Evolutionary conservation across 495 filamentous ascomycete genomes (phyloP), one percentile per base, ranked within the genome.

Genomic region (Neurospora cerealis): DNA sequence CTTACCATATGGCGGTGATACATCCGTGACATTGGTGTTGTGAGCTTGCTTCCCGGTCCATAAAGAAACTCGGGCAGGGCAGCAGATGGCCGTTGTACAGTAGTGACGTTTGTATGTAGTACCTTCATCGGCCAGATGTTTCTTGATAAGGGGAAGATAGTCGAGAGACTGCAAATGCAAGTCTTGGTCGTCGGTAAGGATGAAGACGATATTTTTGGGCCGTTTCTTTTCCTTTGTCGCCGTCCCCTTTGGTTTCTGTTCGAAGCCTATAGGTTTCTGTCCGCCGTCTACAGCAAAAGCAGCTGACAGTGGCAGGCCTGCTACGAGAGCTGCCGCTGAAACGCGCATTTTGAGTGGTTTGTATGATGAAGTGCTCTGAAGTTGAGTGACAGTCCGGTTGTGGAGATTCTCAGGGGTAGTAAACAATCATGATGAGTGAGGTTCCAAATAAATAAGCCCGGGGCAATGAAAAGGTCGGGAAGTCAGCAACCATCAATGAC

Each of bases 21-120:
- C 88, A 72, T 92, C 89, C 1, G 91, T 93, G 8, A 93, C 90
- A 74, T 93, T 93, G 21, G 91, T 92, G 77, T 93, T 93, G 78
- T 93, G 91, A 2, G 90, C 89, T 42, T 87, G 84, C 75, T 88
- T 87, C 19, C 91, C 91, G 0, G 90, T 92, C 88, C 83, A 88
- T 5, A 92, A 76, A 24, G 85, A 89, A 0, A 91, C 89, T 15
- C 90, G 82, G 4, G 89, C 87, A 1, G 90, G 90, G 54, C 90
- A 92, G 78, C 90, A 92, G 15, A 91, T 81, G 15, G 90, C 85
- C 2, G 87, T 90, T 1, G 89, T 89, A 73, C 87, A 87, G 73
- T 88, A 91, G 77, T 92, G 90, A 70, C 86, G 85, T 66, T 80
- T 81, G 74, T 86, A 91, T 1, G 82, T 83, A 6, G 87, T 87